Base-by-base conservation (phyloP, 2,329 filamentous ascomycete genomes). In the Pyrenochaeta sp. region DNA sequence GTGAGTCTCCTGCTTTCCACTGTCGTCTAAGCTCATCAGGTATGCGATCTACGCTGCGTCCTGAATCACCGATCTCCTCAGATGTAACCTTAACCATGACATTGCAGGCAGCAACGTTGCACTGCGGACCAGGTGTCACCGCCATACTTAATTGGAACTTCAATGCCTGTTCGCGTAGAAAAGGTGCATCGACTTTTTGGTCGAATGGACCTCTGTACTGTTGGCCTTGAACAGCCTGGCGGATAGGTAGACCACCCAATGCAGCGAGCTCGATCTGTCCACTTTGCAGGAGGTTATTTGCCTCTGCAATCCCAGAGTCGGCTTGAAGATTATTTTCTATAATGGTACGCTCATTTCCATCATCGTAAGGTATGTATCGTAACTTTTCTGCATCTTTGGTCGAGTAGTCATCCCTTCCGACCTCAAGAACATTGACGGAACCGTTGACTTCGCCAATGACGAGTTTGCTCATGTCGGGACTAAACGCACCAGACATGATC, bases 401-500 rank as follows among this genome's bases (percentile, higher is more conserved):
- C 10, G 64, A 40, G 21, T 56, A 62, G 20, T 73, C 74, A 3
- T 76, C 66, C 18, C 69, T 60, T 12, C 77, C 77, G 18, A 80
- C 71, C 46, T 77, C 75, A 1, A 87, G 75, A 0, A 87, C 62
- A 54, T 84, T 82, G 20, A 87, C 67, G 0, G 81, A 80, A 1
- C 84, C 84, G 20, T 80, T 78, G 15, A 83, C 82, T 65, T 86
- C 85, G 2, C 85, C 86, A 12, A 88, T 61, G 1, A 88, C 68
- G 3, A 88, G 75, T 29, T 82, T 81, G 4, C 81, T 79, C 32
- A 78, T 78, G 60, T 88, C 85, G 0, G 78, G 75, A 33, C 81
- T 86, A 51, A 87, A 86, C 0, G 80, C 75, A 1, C 83, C 85
- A 11, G 81, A 82, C 79, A 86, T 85, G 40, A 88, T 78, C 1